A percentile compares a stretch with the other conserved stretches of the same genome.
phyloP scores from a whole-genome alignment of 2,329 filamentous ascomycete species.

The Aspergillus spinulosporus region DNA sequence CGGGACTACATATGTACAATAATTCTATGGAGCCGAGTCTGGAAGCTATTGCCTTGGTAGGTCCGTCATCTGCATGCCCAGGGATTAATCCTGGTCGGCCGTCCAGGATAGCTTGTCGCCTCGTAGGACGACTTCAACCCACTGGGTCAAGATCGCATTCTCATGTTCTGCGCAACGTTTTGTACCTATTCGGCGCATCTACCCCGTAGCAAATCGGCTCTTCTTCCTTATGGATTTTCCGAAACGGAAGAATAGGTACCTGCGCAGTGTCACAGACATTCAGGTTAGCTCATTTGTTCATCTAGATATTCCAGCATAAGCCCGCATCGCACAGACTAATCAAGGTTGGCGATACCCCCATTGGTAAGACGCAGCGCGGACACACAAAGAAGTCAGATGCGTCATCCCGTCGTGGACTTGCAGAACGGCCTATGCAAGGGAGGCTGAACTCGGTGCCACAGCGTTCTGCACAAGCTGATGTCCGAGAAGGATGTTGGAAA shows the following conservation, averaged over 20 bases:
- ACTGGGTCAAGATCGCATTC: not conserved
- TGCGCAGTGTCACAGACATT: slow-evolving; percentile 20
- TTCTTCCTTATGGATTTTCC: slow-evolving; percentile 44
- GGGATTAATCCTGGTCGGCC: slow-evolving; percentile 5
- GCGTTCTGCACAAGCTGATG: slow-evolving; percentile 9
- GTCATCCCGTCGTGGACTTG: slow-evolving; percentile 12
- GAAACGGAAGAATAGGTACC: slow-evolving; percentile 48
- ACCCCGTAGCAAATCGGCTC: slow-evolving; percentile 41
- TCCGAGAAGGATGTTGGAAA: slow-evolving; percentile 3
- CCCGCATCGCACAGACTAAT: not conserved
- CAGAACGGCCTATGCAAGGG: slow-evolving; percentile 18
- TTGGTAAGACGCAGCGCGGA: slow-evolving; percentile 6
- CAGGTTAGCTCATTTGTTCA: slow-evolving; percentile 8
- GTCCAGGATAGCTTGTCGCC: slow-evolving; percentile 2
- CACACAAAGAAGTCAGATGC: slow-evolving; percentile 15
- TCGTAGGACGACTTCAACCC: slow-evolving; percentile 4
- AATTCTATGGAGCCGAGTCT: not conserved
- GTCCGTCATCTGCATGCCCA: not conserved
- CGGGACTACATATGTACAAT: not conserved
- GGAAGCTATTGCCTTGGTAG: not conserved
- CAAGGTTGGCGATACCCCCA: slow-evolving; percentile 2
- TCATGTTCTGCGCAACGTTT: slow-evolving; percentile 1
- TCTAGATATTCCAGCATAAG: slow-evolving; percentile 10
- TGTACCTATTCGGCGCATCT: slow-evolving; percentile 15
- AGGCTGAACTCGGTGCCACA: slow-evolving; percentile 6